Evolutionary conservation across 176 grass and related monocot species (phyloP), one percentile per base, ranked within the genome.

Genomic region (Musa acuminata): DNA sequence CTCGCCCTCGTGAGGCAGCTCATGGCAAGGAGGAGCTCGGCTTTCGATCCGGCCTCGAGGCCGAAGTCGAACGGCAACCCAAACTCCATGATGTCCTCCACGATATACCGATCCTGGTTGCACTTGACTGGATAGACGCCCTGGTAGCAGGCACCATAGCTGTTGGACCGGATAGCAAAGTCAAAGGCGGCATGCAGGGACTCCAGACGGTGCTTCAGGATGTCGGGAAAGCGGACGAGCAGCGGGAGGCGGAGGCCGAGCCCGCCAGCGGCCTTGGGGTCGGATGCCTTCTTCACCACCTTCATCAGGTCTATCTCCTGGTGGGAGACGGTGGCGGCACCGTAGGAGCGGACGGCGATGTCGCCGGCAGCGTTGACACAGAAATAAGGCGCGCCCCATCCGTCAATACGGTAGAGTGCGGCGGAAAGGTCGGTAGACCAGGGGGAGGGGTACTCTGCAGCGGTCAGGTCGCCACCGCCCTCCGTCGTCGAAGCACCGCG

Each of bases 221-320:
- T 62, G 62, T 67, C 75, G 12, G 75, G 75, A 49, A 77, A 66
- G 49, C 75, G 75, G 75, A 77, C 22, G 75, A 77, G 49, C 6
- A 77, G 60, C 11, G 75, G 75, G 49, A 67, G 22, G 35, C 26
- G 75, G n/a, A 77, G 75, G n/a, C 75, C 75, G 9, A 77, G 75
- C 7, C 75, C 75, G 21, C 75, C 62, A 62, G 62, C 60, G 21
- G 20, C 11, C 60, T 67, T 67, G 5, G 5, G 62, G 20, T 77
- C 75, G 49, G 48, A 27, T 8, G 75, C 60, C 20, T 53, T 52
- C 48, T 66, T 53, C 9, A 77, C 75, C n/a, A 66, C 75, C 75
- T 77, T 66, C 75, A 67, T 65, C 17, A 77, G 75, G 13, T 77
- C 75, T 60, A 77, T 77, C 62, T 77, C 75, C 13, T 77, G 75